Base-by-base conservation (phyloP, 1,139 yeast species). In the Yamadazyma aaseri region DNA sequence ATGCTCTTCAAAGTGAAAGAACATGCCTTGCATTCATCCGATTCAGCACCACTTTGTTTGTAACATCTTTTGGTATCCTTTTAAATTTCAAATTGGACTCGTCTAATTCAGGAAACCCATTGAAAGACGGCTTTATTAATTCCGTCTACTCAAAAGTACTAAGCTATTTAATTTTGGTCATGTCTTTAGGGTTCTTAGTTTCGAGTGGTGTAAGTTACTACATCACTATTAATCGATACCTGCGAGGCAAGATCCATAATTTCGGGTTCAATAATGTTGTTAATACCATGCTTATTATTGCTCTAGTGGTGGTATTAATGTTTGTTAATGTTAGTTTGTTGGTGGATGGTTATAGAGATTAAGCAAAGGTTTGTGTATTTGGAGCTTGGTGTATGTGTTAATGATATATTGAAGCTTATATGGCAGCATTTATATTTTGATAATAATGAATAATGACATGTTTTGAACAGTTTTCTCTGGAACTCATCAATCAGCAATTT, bases 1-100 rank as follows among this genome's bases (percentile, higher is more conserved):
- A 79, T 52, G 76, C 77, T 16, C 55, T 79, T 11, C 82, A 78
- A 59, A 72, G 74, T 38, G 86, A 79, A 48, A 54, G 84, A 29
- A 77, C 84, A 0, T 65, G 79, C 20, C 55, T 79, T 8, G 62
- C 77, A 20, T 74, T 78, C 55, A 56, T 76, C 32, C 62, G 79
- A 36, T 74, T 78, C 44, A 56, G 81, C 1, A 58, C 72, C 1
- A 62, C 78, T 1, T 56, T 79, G 10, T 64, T 73, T 34, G 58
- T 79, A 26, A 63, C 79, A 2, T 71, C 82, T 1, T 56, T 76
- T 33, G 79, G 79, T 0, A 64, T 79, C 22, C 46, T 74, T 6
- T 45, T 77, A n/a, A 71, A 78, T 44, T 75, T 73, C 48, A 60
- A 71, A 33, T 51, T 78, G 13, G 67, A 68, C 31, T 60, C 73